Evolutionary conservation across 108 stramenopile genomes (phyloP), one percentile per base, ranked within the genome.

Genomic region (Nannochloropsis salina): DNA sequence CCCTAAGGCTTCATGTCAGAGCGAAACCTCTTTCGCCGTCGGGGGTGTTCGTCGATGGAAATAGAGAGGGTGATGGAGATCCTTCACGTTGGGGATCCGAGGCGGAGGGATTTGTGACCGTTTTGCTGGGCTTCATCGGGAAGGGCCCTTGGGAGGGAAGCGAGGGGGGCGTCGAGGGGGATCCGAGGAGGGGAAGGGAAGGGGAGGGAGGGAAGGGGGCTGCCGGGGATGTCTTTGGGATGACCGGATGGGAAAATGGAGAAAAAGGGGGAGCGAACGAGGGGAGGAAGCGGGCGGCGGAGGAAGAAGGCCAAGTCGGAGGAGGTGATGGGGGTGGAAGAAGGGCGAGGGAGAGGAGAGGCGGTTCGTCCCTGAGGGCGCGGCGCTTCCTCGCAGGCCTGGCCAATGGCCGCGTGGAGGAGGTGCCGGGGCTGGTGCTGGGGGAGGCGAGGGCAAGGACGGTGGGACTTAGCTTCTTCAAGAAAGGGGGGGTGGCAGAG

Each of bases 101-200:
- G n/a, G n/a, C n/a, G n/a, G n/a, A n/a, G n/a, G n/a, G n/a, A n/a
- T n/a, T n/a, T n/a, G n/a, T 4, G 20, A 74, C 61, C 20, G 20
- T 74, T 5, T 74, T 74, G 61, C 61, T 74, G 61, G 61, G 61
- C 61, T 74, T 74, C 61, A 74, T 74, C n/a, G 61, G 20, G 15
- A 15, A n/a, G 15, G 61, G 61, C 61, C 61, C 61, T 74, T 15
- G n/a, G n/a, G 61, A 74, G 61, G 2, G n/a, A 4, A n/a, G n/a
- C 61, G 61, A 74, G 3, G 61, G n/a, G 5, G 61, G n/a, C 20
- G 1, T 4, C 61, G 61, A 20, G 5, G n/a, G 61, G n/a, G 61
- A n/a, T 2, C 20, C n/a, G 20, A 4, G 61, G 61, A 74, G 61
- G n/a, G n/a, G 61, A 74, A 74, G 5, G n/a, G 61, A 74, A 74